Base-by-base conservation (phyloP, 2,329 filamentous ascomycete genomes). In the Fusarium tupiense region DNA sequence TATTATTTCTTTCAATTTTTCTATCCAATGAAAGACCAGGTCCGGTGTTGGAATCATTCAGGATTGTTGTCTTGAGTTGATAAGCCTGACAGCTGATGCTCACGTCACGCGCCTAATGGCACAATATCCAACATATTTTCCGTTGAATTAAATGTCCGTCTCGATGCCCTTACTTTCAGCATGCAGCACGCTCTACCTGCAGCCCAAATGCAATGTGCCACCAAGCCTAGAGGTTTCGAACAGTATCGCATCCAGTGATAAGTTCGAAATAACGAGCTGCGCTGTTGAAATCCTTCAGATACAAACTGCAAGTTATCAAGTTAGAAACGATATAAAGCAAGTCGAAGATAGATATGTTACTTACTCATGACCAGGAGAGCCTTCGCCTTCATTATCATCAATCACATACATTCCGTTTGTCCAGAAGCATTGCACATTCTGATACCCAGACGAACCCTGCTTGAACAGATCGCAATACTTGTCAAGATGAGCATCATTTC, bases 341-440 rank as follows among this genome's bases (percentile, higher is more conserved):
- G 14, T 11, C 4, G 4, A 5, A 22, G 6, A 20, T 8, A 16
- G 7, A 6, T 20, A 16, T 26, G 11, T 7, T 14, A 50, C 56
- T 64, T 38, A 64, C 61, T 5, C 6, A 6, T 64, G 44, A 7
- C 61, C 61, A 1, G 20, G 19, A 12, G 37, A 37, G 16, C 61
- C 61, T 61, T 61, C 61, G 4, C 43, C 61, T 11, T 61, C 9
- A 13, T 56, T 64, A 1, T 38, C 37, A 8, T 64, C 61, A 17
- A 64, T 50, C 2, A 61, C 54, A 14, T 31, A 64, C 17, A 20
- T 64, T 4, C 56, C 56, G 1, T 64, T 13, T 19, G 54, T 61
- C 61, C 61, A 61, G 61, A 50, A 64, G 44, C 56, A 61, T 14
- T 64, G 61, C 7, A 52, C 20, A 2, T 64, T 64, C 2, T 12